Conservation (phyloP, 1,284 basidiomycete genomes). For the Ustilago tritici region DNA sequence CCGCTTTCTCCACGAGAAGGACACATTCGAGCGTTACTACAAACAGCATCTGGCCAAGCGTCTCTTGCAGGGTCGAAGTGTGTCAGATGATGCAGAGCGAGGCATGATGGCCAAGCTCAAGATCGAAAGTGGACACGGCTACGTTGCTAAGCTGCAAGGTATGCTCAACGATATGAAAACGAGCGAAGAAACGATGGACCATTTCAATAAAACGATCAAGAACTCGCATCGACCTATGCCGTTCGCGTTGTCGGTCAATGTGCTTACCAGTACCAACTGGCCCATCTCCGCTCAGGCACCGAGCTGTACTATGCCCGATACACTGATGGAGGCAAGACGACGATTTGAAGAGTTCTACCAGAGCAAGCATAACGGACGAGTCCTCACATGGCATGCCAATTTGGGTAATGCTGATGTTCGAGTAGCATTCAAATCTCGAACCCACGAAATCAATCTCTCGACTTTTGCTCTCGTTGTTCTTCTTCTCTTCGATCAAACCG, state of each 20-base stretch:
- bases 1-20: constrained; percentile 93
- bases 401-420: constrained; percentile 91
- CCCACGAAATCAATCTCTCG: constrained; percentile 91
- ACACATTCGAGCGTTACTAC: constrained; percentile 98
- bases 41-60: constrained; percentile 95
- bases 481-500: constrained; percentile 81
- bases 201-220: constrained; percentile 77
- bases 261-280: constrained; percentile 69
- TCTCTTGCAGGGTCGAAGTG: constrained; percentile 84
- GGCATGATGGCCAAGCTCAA: constrained; percentile 99
- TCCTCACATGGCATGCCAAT: constrained; percentile 93
- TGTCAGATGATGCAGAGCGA: constrained; percentile 96
- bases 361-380: constrained; percentile 85
- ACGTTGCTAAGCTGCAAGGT: constrained; percentile 97
- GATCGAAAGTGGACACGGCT: constrained; percentile 94
- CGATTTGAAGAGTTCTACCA: constrained; percentile 90
- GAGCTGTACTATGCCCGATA: constrained; percentile 52
- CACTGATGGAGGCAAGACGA: constrained; percentile 72
- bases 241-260: constrained; percentile 77
- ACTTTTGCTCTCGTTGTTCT: constrained; percentile 91
- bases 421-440: constrained; percentile 81
- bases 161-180: constrained; percentile 99
- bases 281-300: constrained; percentile 59
- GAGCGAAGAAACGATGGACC: constrained; percentile 83
- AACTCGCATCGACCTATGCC: constrained; percentile 75